Evolutionary conservation across 805 yeast species (phyloP), one percentile per base, ranked within the genome.

Genomic region (Wickerhamomyces mucosus): DNA sequence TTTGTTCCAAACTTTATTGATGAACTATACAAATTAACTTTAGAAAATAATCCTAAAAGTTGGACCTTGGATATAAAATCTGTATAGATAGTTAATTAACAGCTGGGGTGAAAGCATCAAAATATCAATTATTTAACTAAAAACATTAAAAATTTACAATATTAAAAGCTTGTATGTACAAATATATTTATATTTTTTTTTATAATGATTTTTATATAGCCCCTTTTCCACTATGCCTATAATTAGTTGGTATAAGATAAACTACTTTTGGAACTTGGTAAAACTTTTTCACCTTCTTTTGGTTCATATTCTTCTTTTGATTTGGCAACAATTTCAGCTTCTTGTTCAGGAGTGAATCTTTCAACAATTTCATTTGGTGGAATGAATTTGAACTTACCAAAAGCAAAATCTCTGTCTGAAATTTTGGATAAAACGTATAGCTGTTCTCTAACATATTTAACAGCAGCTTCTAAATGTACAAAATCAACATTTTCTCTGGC

Each of bases 331-430:
- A 78, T 61, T 31, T 62, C 65, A 28, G 59, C 61, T 46, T 72
- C 80, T 57, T 85, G 86, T 29, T 72, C 73, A 26, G 60, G 57
- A 1, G 85, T 73, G 43, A 86, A 63, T 15, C 79, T 81, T 42
- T 69, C 75, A 29, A 89, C 94, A 4, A 78, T 69, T 51, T 76
- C 75, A 52, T 78, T 73, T 10, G 96, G 94, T 9, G 88, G 75
- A 24, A 84, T 80, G 58, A 92, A 92, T 34, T 67, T 68, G 56
- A 88, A 86, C 45, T 77, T 74, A 20, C 98, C 98, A 43, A 82
- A 74, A 2, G 94, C 96, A 62, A 92, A 89, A 43, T 89, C 95
- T 45, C 94, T 69, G 55, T 92, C 98, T 20, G 85, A 71, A 67
- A 85, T 73, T 53, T 78, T 77, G 51, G 80, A 80, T 48, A 92